Base-by-base conservation (phyloP, 352 stramenopile species). In the Aphanomyces astaci region DNA sequence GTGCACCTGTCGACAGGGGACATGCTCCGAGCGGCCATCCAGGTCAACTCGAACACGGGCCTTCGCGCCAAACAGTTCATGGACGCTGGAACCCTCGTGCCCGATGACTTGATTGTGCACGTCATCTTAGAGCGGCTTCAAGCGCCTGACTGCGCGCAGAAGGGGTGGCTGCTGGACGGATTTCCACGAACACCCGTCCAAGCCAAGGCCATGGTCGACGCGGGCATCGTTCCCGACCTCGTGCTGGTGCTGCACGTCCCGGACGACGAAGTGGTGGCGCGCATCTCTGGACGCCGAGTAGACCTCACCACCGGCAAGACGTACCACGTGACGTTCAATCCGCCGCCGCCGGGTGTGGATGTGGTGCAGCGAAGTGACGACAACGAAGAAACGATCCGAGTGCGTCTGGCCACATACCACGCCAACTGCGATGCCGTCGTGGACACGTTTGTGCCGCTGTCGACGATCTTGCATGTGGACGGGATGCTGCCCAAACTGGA, bases 321-420 rank as follows among this genome's bases (percentile, higher is more conserved):
- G 57, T 99, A 98, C 76, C 96, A 99, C 62, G 78, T 98, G 4
- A 96, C 98, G 73, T 98, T 97, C 76, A 97, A 96, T 66, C 94
- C 95, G n/a, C 96, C 96, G 4, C 81, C 80, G 5, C 70, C 82
- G 7, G 84, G 82, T 62, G 51, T 52, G 9, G 90, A 81, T 27
- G 72, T 93, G 24, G 74, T 95, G 36, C 93, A 98, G 72, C 81
- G 92, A n/a, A 88, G 77, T 40, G 93, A 98, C 75, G 93, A 98
- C 76, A 98, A 87, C 1, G 90, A 97, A 65, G 80, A 88, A 43
- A 98, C 94, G 59, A 86, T 98, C 27, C 89, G 84, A 49, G 84
- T 89, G n/a, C 82, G 93, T 10, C 74, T 98, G 24, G 72, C 82
- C 25, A 93, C 88, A 32, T 97, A 94, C 71, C 86, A 97, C 74